Conservation (phyloP, 2,329 filamentous ascomycete genomes). For the Pyrenophora tritici-repentis region DNA sequence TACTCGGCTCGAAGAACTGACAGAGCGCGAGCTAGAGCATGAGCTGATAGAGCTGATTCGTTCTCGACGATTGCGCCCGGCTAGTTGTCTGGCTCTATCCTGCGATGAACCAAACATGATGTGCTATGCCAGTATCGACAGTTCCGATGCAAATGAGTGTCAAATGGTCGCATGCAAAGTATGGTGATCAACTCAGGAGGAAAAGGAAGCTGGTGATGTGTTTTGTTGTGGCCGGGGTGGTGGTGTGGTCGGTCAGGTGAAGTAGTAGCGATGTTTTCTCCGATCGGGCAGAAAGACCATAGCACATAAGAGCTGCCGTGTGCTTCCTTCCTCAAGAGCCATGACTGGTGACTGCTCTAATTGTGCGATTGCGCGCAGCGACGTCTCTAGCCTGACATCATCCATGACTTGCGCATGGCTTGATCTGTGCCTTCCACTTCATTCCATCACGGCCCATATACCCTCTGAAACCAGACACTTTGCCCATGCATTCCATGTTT, state of each 20-base stretch:
- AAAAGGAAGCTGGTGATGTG: slow-evolving; percentile 6
- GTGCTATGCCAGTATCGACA: background rate
- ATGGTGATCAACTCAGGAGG: slow-evolving; percentile 4
- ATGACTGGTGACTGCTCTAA: background rate
- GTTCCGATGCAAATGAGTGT: too few relatives aligned
- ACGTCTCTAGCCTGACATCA: too few relatives aligned
- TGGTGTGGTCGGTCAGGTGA: background rate
- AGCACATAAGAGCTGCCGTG: background rate
- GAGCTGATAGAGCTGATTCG: slow-evolving; percentile 31
- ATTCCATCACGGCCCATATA: background rate
- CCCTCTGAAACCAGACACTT: background rate
- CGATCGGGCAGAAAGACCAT: background rate
- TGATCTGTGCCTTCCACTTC: background rate
- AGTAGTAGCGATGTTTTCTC: background rate
- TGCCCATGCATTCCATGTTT: background rate
- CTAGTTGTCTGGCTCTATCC: slow-evolving; percentile 43
- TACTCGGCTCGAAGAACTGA: slow-evolving; percentile 18
- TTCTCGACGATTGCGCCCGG: slow-evolving; percentile 36
- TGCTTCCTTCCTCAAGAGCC: background rate
- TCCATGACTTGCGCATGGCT: too few relatives aligned
- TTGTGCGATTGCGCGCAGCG: background rate
- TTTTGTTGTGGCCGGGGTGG: slow-evolving; percentile 5
- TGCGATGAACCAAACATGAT: slow-evolving; percentile 43
- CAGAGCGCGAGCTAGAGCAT: slow-evolving; percentile 19
- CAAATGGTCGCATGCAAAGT: background rate